Percentiles rank a stretch among this genome's conserved stretches.
Conservation (phyloP, 306 rosid genomes). For the Fagus crenata region DNA sequence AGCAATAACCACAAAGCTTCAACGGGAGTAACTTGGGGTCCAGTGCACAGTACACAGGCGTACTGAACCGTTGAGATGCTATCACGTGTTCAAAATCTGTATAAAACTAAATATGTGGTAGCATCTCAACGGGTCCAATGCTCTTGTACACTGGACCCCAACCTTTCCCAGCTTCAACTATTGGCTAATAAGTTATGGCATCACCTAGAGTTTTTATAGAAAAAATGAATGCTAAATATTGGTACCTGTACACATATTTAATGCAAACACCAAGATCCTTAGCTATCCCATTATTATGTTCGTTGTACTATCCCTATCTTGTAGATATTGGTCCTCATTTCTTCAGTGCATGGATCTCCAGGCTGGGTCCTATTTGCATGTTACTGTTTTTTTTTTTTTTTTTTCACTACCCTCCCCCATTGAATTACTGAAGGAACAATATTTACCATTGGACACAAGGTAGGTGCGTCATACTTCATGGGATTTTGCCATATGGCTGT, state of each 20-base stretch:
- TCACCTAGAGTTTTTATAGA: not conserved
- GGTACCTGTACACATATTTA: not conserved
- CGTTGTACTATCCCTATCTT: not conserved
- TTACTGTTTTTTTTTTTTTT: not conserved
- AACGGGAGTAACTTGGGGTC: no score
- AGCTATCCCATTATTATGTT: not conserved
- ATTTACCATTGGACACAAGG: not conserved
- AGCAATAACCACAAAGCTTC: not conserved
- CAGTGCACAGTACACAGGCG: no score
- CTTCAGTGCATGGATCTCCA: not conserved
- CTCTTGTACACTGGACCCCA: no score
- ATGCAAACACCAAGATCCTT: not conserved
- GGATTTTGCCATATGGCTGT: not conserved
- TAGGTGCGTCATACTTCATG: not conserved
- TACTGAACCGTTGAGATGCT: no score
- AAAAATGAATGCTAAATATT: not conserved
- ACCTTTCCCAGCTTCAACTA: not conserved
- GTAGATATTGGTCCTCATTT: not conserved
- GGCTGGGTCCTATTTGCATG: not conserved
- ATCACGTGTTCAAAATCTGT: no score
- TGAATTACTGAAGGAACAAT: not conserved
- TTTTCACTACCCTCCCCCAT: not conserved
- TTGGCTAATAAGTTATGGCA: not conserved
- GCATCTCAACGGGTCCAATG: no score
- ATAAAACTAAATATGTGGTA: no score